Evolutionary conservation across 805 yeast genomes (phyloP), one percentile per base, ranked within the genome.

Genomic region (Henningerozyma blattae): DNA sequence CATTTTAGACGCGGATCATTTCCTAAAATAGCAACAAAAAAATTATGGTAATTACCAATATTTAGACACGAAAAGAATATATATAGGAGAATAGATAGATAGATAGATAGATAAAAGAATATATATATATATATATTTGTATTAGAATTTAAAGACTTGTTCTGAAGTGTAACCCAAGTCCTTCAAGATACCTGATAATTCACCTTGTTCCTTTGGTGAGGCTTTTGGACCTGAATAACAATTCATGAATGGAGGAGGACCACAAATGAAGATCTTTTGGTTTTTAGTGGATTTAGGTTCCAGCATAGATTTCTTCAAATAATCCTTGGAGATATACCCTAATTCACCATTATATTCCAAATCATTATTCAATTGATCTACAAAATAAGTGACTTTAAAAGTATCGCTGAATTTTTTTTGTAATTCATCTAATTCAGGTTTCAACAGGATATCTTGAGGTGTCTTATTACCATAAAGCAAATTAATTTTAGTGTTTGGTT

Each of bases 181-280:
- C 49, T 75, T 75, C 56, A 91, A 74, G 33, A 77, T 75, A 54
- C 98, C 98, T 19, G 77, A 66, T 37, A 91, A 72, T 62, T 83
- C 95, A 62, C 98, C 98, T 69, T 91, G 98, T 56, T 87, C 96
- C 35, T 77, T 50, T 47, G 95, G 93, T 33, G 91, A 76, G 31
- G 63, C 68, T 72, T 89, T 89, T 48, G 61, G 58, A 54, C 98
- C 98, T 18, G 95, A 83, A 46, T 86, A 52, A 38, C 94, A 86
- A 35, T 79, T 68, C 77, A 83, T 83, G 57, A 91, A 69, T 28
- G 82, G 81, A 52, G 95, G 94, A 39, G 98, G 98, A 36, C 98
- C 98, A 62, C 98, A 91, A 37, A 89, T 81, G 48, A 82, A 89
- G 38, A 87, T 71, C 54, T 78, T 80, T 49, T 72, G 65, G 59